These are phyloP conservation scores for Trichoderma endophyticum DNA, from an alignment of 2,329 filamentous ascomycete genomes.

Conservation along the genomic window DNA sequence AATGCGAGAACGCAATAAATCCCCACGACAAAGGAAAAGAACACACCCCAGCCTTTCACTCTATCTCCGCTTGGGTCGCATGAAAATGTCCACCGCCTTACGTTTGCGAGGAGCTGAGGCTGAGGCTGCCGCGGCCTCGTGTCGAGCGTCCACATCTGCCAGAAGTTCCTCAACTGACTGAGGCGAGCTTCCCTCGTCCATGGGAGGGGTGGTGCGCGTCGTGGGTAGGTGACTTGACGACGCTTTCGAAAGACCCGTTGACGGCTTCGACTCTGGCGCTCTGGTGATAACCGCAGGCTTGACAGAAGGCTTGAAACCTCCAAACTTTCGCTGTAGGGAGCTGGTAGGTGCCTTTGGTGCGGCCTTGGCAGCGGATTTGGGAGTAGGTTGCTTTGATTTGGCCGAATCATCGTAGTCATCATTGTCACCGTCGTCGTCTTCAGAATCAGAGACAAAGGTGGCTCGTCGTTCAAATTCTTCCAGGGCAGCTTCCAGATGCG, in stretches of 20 bases:
- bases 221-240: background rate
- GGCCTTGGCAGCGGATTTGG: conserved; percentile 10
- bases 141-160: background rate
- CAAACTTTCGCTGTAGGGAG: conserved; percentile 13
- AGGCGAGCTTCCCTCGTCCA: background rate
- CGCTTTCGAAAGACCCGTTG: background rate
- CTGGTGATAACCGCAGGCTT: background rate
- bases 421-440: conserved; percentile 32
- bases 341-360: background rate
- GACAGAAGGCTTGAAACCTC: conserved; percentile 1
- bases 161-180: background rate
- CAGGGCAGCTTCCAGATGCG: conserved; percentile 28
- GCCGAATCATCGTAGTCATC: background rate
- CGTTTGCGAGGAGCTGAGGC: conserved; percentile 36
- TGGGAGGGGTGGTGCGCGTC: background rate
- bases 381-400: conserved; percentile 13
- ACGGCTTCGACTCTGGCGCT: background rate
- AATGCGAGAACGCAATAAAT: background rate
- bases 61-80: conserved; percentile 43
- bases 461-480: conserved; percentile 35
- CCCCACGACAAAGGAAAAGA: conserved; percentile 3
- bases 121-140: background rate
- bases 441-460: conserved; percentile 42
- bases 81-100: conserved; percentile 49
- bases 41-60: background rate